phyloP scores from a whole-genome alignment of 2,329 filamentous ascomycete species.

The Sclerotinia nivalis region DNA sequence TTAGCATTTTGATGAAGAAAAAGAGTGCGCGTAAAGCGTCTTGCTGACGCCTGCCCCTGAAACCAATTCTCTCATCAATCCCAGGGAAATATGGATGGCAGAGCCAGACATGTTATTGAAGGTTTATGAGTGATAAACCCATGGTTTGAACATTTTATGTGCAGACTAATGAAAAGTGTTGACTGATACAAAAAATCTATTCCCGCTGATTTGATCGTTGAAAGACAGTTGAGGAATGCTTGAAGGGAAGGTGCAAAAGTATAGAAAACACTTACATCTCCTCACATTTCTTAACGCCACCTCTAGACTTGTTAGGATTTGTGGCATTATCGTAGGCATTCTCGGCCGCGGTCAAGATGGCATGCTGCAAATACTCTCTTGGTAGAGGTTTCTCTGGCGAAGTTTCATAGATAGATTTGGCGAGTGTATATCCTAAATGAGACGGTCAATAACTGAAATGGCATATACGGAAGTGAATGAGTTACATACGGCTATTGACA shows the following conservation, averaged over 20 bases:
- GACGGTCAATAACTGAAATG: background rate
- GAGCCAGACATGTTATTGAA: background rate
- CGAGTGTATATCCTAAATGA: slow-evolving; percentile 59
- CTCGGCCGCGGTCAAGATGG: slow-evolving; percentile 64
- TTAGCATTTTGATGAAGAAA: background rate
- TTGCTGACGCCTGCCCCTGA: background rate
- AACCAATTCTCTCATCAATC: background rate
- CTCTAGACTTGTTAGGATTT: slow-evolving; percentile 75
- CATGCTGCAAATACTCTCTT: slow-evolving; percentile 55
- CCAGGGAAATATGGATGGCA: background rate
- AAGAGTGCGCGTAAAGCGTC: background rate
- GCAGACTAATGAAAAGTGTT: background rate
- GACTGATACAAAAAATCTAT: background rate
- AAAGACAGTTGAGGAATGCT: background rate
- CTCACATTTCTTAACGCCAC: slow-evolving; percentile 74
- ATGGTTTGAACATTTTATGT: background rate
- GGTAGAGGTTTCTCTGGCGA: slow-evolving; percentile 52
- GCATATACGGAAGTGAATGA: slow-evolving; percentile 20
- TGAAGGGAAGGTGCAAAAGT: background rate
- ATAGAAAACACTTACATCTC: slow-evolving; percentile 59
- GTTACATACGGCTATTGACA: slow-evolving; percentile 56
- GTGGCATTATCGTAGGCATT: slow-evolving; percentile 78
- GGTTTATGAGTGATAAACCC: background rate
- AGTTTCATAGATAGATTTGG: slow-evolving; percentile 61
- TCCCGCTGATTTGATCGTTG: background rate